phyloP scores from a whole-genome alignment of 345 rosid genomes.

The Hibiscus syriacus region DNA sequence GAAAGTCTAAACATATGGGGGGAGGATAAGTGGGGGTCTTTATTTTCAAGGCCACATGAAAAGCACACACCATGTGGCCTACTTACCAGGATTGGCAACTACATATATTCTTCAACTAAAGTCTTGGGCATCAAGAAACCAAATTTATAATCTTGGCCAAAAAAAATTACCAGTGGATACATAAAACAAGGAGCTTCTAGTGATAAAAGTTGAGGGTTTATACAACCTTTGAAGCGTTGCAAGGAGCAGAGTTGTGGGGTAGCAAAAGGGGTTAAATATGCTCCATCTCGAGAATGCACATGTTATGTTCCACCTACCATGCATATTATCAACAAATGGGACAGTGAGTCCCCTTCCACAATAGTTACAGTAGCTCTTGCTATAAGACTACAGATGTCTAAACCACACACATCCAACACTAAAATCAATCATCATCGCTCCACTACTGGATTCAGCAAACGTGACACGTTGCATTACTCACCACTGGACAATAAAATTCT shows the following conservation, averaged over 20 bases:
- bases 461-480: neutral
- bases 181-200: neutral
- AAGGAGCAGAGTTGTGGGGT: neutral
- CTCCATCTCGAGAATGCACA: neutral
- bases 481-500: too few relatives aligned
- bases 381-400: neutral
- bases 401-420: neutral
- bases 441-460: neutral
- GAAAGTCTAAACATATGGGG: too few relatives aligned
- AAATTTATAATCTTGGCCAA: too few relatives aligned
- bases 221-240: neutral
- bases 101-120: too few relatives aligned
- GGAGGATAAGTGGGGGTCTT: too few relatives aligned
- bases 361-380: neutral
- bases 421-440: neutral
- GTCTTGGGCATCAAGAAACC: too few relatives aligned
- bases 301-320: slow-evolving; percentile 13
- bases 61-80: too few relatives aligned
- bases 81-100: too few relatives aligned
- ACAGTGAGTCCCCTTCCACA: neutral
- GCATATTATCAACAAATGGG: neutral
- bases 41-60: too few relatives aligned
- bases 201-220: neutral
- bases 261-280: neutral
- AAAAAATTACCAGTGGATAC: too few relatives aligned